Conservation (phyloP, 2,329 filamentous ascomycete species). For the Dactylellina sp. region DNA sequence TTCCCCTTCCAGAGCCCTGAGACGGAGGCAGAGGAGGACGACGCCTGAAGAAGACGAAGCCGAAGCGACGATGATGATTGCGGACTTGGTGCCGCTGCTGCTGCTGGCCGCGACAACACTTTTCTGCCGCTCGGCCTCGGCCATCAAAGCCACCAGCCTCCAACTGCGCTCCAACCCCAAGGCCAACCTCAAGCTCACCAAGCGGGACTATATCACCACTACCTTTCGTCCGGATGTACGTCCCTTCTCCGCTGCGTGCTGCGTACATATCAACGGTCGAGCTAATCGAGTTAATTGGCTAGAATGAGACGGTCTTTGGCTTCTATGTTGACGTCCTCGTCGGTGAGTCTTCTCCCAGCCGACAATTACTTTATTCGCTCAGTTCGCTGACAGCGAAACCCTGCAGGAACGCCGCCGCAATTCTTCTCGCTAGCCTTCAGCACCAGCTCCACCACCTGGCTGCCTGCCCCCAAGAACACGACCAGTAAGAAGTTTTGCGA, state of each 20-base stretch:
- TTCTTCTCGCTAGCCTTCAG: conserved; percentile 53
- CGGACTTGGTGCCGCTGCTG: conserved; percentile 7
- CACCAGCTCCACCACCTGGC: conserved; percentile 45
- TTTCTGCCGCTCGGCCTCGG: conserved; percentile 13
- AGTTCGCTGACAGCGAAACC: not conserved
- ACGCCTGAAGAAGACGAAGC: not conserved
- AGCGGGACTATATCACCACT: conserved; percentile 43
- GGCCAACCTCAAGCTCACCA: conserved; percentile 39
- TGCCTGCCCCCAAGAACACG: conserved; percentile 28
- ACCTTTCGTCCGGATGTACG: conserved; percentile 44
- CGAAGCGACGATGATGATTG: conserved; percentile 4
- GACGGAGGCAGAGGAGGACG: conserved; percentile 9
- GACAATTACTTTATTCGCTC: not conserved
- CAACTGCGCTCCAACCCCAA: conserved; percentile 46
- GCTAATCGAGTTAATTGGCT: conserved; percentile 3
- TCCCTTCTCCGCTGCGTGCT: no score
- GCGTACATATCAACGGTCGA: no score
- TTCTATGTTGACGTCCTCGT: conserved; percentile 54
- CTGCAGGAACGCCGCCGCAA: conserved; percentile 49
- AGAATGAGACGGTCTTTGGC: conserved; percentile 47
- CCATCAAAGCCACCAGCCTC: conserved; percentile 33
- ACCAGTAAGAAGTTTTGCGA: conserved; percentile 37
- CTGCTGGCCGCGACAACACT: conserved; percentile 39
- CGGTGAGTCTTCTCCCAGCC: conserved; percentile 22
- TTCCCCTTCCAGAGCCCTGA: no score